A percentile compares a stretch with the other conserved stretches of the same genome.
These are phyloP conservation scores for Neostapfia colusana DNA, from an alignment of 176 grass and related monocot genomes.

Conservation along the genomic window DNA sequence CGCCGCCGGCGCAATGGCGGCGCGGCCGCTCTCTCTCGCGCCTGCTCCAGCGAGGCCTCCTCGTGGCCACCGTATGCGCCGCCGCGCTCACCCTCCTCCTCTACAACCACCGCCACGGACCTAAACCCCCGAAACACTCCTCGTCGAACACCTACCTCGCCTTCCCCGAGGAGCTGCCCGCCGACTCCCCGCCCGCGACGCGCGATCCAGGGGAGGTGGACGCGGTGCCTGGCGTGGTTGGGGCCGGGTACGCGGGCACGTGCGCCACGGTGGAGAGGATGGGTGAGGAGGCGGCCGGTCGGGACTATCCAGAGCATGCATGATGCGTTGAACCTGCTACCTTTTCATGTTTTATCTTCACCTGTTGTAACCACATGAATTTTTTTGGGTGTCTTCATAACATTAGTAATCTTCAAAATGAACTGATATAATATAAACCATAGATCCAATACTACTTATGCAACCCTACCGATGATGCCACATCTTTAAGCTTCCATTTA, in stretches of 20 bases:
- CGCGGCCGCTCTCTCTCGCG: slow-evolving; percentile 17
- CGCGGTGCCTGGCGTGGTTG: neutral
- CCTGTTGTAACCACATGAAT: too few relatives aligned
- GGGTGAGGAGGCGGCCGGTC: slow-evolving; percentile 55
- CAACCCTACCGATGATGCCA: neutral
- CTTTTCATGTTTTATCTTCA: neutral
- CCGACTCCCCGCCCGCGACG: neutral
- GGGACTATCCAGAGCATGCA: slow-evolving; percentile 31
- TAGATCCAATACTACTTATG: neutral
- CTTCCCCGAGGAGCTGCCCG: slow-evolving; percentile 7
- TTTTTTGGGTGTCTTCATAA: neutral
- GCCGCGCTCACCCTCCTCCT: slow-evolving; percentile 33
- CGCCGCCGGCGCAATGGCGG: slow-evolving; percentile 18
- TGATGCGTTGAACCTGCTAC: neutral
- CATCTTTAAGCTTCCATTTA: neutral
- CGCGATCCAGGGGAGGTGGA: neutral
- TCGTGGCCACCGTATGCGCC: slow-evolving; percentile 31
- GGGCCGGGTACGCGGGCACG: neutral
- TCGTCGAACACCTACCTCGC: neutral
- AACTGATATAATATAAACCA: too few relatives aligned
- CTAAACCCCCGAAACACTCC: slow-evolving; percentile 17
- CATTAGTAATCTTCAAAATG: neutral
- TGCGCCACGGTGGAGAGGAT: slow-evolving; percentile 91
- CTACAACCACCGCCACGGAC: slow-evolving; percentile 20
- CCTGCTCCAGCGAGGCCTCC: slow-evolving; percentile 29